Conservation (phyloP, 179 eudicot genomes). For the Beta corolliflora region DNA sequence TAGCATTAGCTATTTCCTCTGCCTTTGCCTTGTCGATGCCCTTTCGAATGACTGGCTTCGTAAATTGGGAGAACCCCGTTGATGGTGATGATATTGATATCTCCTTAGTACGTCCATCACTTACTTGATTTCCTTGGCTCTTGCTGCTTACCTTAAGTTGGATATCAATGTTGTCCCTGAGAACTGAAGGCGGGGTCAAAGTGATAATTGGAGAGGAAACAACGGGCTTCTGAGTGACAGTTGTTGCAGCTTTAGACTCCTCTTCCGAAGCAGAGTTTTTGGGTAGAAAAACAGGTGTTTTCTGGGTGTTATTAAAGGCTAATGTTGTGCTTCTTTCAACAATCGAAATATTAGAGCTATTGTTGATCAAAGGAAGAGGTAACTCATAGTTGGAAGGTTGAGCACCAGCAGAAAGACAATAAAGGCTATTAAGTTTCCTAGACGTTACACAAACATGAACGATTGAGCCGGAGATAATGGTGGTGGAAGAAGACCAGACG, state of each 20-base stretch:
- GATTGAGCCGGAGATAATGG: conserved; percentile 58
- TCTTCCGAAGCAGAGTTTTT: not conserved
- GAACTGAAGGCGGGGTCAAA: not conserved
- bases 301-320: not conserved
- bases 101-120: conserved; percentile 19
- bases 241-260: not conserved
- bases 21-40: conserved; percentile 18
- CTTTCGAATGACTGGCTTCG: conserved; percentile 13
- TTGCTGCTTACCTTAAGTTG: not conserved
- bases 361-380: conserved; percentile 31
- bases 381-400: conserved; percentile 37
- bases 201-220: conserved; percentile 2
- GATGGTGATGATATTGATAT: not conserved
- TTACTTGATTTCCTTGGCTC: not conserved
- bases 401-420: conserved; percentile 65
- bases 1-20: conserved; percentile 38
- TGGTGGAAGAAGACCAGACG: conserved; percentile 69
- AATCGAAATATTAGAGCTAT: conserved; percentile 15
- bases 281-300: not conserved
- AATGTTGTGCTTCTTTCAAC: conserved; percentile 7
- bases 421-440: conserved; percentile 56
- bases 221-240: not conserved
- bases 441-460: conserved; percentile 72
- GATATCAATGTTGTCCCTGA: not conserved
- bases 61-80: not conserved